These are phyloP conservation scores for Harringtonia aguacate DNA, from an alignment of 2,329 filamentous ascomycete genomes.

Conservation along the genomic window DNA sequence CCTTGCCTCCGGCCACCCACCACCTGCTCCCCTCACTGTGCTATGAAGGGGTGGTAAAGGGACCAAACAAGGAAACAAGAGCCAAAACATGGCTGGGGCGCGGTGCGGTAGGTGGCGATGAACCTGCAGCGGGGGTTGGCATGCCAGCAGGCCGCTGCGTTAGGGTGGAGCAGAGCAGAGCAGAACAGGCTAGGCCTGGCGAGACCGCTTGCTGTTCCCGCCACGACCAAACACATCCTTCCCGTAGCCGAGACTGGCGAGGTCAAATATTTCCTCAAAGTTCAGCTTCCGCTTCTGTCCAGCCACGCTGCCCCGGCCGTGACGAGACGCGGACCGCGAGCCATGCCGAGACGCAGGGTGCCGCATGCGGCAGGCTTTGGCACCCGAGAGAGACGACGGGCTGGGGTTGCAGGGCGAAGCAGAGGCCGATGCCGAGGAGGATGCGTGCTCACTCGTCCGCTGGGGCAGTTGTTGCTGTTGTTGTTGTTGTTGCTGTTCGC, in stretches of 20 bases:
- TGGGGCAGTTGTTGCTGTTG: too few relatives aligned
- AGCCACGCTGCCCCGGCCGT: slow-evolving; percentile 50
- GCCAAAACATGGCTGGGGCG: too few relatives aligned
- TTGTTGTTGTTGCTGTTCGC: neutral
- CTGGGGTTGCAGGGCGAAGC: neutral
- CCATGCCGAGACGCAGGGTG: slow-evolving; percentile 13
- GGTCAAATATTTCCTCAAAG: slow-evolving; percentile 65
- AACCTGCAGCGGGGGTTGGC: too few relatives aligned
- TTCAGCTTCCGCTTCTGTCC: slow-evolving; percentile 66
- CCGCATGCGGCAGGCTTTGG: slow-evolving; percentile 7
- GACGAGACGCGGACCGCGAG: slow-evolving; percentile 22
- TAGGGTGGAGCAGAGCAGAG: too few relatives aligned
- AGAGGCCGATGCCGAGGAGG: slow-evolving; percentile 6
- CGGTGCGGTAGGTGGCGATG: too few relatives aligned
- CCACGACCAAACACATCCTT: slow-evolving; percentile 46
- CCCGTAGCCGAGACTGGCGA: slow-evolving; percentile 45
- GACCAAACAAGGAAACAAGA: too few relatives aligned
- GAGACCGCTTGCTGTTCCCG: slow-evolving; percentile 35
- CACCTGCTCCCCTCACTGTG: too few relatives aligned
- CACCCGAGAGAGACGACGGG: slow-evolving; percentile 11
- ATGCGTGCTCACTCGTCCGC: neutral
- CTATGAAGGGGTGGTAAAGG: too few relatives aligned
- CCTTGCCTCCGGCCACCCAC: too few relatives aligned
- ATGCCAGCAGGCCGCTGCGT: too few relatives aligned
- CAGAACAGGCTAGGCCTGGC: slow-evolving; percentile 26